Evolutionary conservation across 1,284 basidiomycete genomes (phyloP).

Genomic region (Rhizoctonia solani): DNA sequence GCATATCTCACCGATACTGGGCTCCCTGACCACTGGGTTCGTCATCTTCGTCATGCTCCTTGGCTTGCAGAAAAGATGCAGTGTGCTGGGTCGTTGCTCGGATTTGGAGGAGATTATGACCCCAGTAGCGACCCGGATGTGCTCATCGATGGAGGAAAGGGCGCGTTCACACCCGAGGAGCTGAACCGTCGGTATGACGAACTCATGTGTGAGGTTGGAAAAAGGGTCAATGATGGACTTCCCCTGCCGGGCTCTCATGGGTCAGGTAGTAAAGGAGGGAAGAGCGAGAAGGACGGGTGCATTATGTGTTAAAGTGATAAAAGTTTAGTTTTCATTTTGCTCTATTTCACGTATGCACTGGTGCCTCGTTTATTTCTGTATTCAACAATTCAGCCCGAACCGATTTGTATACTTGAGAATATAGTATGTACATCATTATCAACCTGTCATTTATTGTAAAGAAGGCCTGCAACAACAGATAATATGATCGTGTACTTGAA

Average conservation of each 20-base stretch:
- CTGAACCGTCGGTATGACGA: slow-evolving; percentile 22
- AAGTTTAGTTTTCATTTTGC: too few relatives aligned
- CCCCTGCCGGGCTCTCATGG: not conserved
- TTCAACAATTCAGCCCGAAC: too few relatives aligned
- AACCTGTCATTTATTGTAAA: too few relatives aligned
- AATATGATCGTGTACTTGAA: too few relatives aligned
- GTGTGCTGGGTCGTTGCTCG: not conserved
- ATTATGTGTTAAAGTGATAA: too few relatives aligned
- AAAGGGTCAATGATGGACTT: not conserved
- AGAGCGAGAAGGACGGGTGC: too few relatives aligned
- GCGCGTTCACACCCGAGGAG: slow-evolving; percentile 31
- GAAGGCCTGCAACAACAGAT: too few relatives aligned
- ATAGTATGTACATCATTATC: too few relatives aligned
- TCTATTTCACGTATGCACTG: too few relatives aligned
- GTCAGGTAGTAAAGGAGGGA: too few relatives aligned
- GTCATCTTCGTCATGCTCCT: slow-evolving; percentile 12
- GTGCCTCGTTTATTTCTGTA: too few relatives aligned
- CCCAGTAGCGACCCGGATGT: slow-evolving; percentile 9
- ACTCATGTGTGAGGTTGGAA: slow-evolving; percentile 32
- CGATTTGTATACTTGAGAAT: too few relatives aligned
- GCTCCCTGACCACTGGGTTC: slow-evolving; percentile 19
- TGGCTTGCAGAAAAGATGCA: slow-evolving; percentile 28
- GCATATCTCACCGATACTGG: not conserved
- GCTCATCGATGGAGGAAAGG: slow-evolving; percentile 32
- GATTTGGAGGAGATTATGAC: slow-evolving; percentile 3